Evolutionary conservation across 306 rosid species (phyloP).

Genomic region (Biancaea sappan): DNA sequence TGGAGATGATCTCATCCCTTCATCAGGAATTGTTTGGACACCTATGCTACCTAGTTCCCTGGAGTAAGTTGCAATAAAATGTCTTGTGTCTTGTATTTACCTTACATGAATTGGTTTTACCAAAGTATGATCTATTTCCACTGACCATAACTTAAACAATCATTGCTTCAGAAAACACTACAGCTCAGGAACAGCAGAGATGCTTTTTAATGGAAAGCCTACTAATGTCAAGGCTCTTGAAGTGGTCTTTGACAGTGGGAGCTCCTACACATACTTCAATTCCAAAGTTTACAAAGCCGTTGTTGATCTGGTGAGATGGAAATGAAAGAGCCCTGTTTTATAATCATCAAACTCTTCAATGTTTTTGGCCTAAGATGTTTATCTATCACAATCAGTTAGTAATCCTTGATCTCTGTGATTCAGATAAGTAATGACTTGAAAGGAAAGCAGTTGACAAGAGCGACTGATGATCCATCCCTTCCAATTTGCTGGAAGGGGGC

Average conservation of each 20-base stretch:
- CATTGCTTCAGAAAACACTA: conserved; percentile 60
- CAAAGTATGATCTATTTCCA: neutral
- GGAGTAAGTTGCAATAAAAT: conserved; percentile 43
- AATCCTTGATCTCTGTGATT: conserved; percentile 28
- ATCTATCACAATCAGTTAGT: neutral
- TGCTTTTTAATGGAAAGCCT: conserved; percentile 56
- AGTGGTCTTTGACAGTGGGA: conserved; percentile 78
- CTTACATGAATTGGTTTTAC: neutral
- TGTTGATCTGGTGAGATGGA: conserved; percentile 55
- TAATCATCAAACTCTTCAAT: neutral
- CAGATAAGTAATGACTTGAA: conserved; percentile 60
- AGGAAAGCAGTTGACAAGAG: conserved; percentile 54
- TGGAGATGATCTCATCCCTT: conserved; percentile 58
- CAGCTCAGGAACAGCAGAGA: conserved; percentile 66
- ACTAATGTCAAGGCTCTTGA: conserved; percentile 50
- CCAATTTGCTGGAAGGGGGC: conserved; percentile 82
- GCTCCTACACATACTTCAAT: conserved; percentile 81
- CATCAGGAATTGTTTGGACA: conserved; percentile 63
- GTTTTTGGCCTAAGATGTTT: neutral
- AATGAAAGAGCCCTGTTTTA: neutral
- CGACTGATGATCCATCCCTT: conserved; percentile 51
- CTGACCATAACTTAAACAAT: conserved; percentile 6
- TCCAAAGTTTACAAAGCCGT: conserved; percentile 46
- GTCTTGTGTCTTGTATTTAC: conserved; percentile 12
- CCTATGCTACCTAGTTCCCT: conserved; percentile 42